Percentiles rank a stretch among this genome's conserved stretches.
These are phyloP conservation scores for Mycena rebaudengoi DNA, from an alignment of 768 basidiomycete species.

Conservation along the genomic window DNA sequence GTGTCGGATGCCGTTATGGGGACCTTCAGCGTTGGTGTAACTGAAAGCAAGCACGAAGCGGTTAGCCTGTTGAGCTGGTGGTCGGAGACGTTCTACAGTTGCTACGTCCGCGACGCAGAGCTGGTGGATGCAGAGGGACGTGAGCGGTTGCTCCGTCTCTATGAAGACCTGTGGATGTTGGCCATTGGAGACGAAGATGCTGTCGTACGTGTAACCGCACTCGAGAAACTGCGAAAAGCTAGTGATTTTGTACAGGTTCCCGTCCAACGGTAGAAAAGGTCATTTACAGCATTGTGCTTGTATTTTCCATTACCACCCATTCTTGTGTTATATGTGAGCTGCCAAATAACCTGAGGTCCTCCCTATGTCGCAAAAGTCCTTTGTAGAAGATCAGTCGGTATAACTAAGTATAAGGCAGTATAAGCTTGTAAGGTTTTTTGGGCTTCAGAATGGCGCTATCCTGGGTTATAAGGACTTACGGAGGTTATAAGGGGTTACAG, in stretches of 20 bases:
- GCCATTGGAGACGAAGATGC: constrained; percentile 17
- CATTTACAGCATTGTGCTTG: not conserved
- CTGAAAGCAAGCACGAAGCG: constrained; percentile 16
- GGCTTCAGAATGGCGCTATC: too few relatives aligned
- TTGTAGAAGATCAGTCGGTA: too few relatives aligned
- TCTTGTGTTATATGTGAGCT: too few relatives aligned
- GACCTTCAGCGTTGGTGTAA: constrained; percentile 17
- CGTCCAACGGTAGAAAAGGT: not conserved
- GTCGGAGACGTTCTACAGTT: constrained; percentile 16
- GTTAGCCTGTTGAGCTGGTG: constrained; percentile 25
- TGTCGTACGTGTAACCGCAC: constrained; percentile 9
- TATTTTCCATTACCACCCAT: not conserved
- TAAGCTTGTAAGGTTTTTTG: too few relatives aligned
- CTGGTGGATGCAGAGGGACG: constrained; percentile 24
- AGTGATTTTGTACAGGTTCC: constrained; percentile 4
- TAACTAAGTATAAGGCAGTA: too few relatives aligned
- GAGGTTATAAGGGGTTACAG: too few relatives aligned
- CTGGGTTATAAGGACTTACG: too few relatives aligned
- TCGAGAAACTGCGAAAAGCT: constrained; percentile 12
- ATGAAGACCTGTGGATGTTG: constrained; percentile 23
- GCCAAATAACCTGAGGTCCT: too few relatives aligned
- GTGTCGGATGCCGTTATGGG: constrained; percentile 23
- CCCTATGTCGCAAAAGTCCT: too few relatives aligned
- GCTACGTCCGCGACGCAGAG: not conserved
- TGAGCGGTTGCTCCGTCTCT: constrained; percentile 17